Percentiles rank a stretch among this genome's conserved stretches.
phyloP scores from a whole-genome alignment of 2,329 filamentous ascomycete species.

The Alternaria triticimaculans region DNA sequence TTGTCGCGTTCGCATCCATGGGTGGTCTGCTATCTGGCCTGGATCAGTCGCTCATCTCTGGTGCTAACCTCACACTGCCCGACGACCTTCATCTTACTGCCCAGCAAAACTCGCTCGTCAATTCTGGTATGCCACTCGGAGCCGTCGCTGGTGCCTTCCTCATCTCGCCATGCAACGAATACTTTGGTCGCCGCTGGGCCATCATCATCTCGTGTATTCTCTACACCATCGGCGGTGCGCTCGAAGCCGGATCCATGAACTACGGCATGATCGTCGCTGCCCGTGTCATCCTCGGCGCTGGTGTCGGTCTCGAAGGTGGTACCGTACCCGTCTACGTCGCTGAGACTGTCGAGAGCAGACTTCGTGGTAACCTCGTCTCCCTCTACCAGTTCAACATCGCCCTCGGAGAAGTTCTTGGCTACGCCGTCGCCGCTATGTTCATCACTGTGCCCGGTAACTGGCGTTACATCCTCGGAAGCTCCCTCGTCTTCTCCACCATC shows the following conservation, averaged over 20 bases:
- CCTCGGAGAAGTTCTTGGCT: slow-evolving; percentile 74
- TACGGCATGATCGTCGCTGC: slow-evolving; percentile 75
- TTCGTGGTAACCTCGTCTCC: slow-evolving; percentile 75
- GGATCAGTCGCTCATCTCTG: slow-evolving; percentile 75
- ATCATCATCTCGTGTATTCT: slow-evolving; percentile 73
- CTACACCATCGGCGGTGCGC: slow-evolving; percentile 72
- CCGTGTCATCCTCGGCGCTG: slow-evolving; percentile 72
- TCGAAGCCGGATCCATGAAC: slow-evolving; percentile 71
- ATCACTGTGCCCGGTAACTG: slow-evolving; percentile 72
- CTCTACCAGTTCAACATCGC: slow-evolving; percentile 80
- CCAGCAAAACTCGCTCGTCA: slow-evolving; percentile 69
- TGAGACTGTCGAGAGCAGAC: slow-evolving; percentile 70
- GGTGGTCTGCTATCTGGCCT: slow-evolving; percentile 74
- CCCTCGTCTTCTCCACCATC: slow-evolving; percentile 71
- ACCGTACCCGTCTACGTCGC: slow-evolving; percentile 78
- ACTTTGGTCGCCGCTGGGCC: slow-evolving; percentile 69
- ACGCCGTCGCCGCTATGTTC: slow-evolving; percentile 76
- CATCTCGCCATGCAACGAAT: slow-evolving; percentile 71
- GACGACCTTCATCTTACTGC: slow-evolving; percentile 61
- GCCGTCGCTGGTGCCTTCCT: slow-evolving; percentile 74
- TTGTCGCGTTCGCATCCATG: slow-evolving; percentile 77
- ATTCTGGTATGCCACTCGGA: slow-evolving; percentile 74
- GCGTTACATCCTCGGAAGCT: slow-evolving; percentile 76
- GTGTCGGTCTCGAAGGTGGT: slow-evolving; percentile 75
- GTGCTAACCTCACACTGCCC: slow-evolving; percentile 72